phyloP scores from a whole-genome alignment of 1,139 yeast species.

The Taphrina pruni region DNA sequence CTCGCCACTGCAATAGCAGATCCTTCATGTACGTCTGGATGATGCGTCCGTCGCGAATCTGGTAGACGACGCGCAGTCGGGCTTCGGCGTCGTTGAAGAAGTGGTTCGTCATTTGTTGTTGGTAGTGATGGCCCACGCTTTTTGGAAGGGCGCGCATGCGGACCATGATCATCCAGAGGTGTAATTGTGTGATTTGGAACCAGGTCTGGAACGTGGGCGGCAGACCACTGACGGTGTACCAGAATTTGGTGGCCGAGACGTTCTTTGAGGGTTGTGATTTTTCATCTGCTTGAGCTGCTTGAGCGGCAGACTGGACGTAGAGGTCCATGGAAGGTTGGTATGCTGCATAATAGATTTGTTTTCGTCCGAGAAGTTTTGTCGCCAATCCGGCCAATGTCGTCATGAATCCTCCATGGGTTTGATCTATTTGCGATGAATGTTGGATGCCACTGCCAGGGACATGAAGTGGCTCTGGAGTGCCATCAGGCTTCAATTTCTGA shows the following conservation, averaged over 20 bases:
- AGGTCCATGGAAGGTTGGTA: slow-evolving; percentile 40
- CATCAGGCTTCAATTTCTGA: slow-evolving; percentile 35
- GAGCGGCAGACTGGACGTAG: slow-evolving; percentile 38
- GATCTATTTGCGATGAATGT: slow-evolving; percentile 38
- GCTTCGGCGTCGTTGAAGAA: slow-evolving; percentile 87
- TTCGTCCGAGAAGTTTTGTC: slow-evolving; percentile 25
- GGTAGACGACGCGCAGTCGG: slow-evolving; percentile 80
- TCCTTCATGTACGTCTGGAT: slow-evolving; percentile 88
- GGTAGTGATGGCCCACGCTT: slow-evolving; percentile 85
- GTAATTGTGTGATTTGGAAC: slow-evolving; percentile 89
- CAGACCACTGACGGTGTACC: slow-evolving; percentile 54
- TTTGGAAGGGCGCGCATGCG: slow-evolving; percentile 97
- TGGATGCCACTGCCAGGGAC: slow-evolving; percentile 38
- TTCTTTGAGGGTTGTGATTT: slow-evolving; percentile 10
- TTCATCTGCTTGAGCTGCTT: slow-evolving; percentile 36
- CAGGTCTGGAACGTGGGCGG: slow-evolving; percentile 91
- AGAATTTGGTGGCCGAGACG: slow-evolving; percentile 33
- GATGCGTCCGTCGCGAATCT: slow-evolving; percentile 79
- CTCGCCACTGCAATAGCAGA: slow-evolving; percentile 86
- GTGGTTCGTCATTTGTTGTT: slow-evolving; percentile 87
- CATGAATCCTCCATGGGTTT: slow-evolving; percentile 29
- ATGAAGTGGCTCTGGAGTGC: slow-evolving; percentile 34
- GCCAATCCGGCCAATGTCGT: slow-evolving; percentile 28
- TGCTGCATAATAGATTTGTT: slow-evolving; percentile 32
- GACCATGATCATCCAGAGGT: slow-evolving; percentile 90